Evolutionary conservation across 495 filamentous ascomycete species (phyloP).

Genomic region (Aspergillus nanangensis): DNA sequence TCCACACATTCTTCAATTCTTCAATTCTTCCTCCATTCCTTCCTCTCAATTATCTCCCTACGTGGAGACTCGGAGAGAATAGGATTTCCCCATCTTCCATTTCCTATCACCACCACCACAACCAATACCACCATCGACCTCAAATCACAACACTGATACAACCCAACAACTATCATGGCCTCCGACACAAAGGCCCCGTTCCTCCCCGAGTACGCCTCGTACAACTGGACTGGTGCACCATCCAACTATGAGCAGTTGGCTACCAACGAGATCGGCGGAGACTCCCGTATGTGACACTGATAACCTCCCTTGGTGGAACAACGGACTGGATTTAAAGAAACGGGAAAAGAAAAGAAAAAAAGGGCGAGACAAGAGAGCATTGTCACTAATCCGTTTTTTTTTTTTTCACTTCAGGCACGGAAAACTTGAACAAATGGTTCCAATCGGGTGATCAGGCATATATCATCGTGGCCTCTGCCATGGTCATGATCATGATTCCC

Average conservation of each 20-base stretch:
- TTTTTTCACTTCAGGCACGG: slow-evolving; percentile 48
- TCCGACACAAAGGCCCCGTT: slow-evolving; percentile 21
- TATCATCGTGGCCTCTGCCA: slow-evolving; percentile 86
- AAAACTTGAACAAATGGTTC: slow-evolving; percentile 89
- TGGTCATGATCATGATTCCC: slow-evolving; percentile 90
- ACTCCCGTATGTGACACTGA: slow-evolving; percentile 79
- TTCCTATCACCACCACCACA: too few relatives aligned
- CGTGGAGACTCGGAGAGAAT: too few relatives aligned
- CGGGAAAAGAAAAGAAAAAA: too few relatives aligned
- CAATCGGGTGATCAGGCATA: slow-evolving; percentile 73
- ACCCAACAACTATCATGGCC: slow-evolving; percentile 9
- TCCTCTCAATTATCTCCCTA: too few relatives aligned
- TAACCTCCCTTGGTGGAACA: too few relatives aligned
- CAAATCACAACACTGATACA: too few relatives aligned
- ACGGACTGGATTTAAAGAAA: too few relatives aligned
- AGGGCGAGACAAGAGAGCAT: too few relatives aligned
- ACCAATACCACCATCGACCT: background rate
- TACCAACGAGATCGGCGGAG: slow-evolving; percentile 62
- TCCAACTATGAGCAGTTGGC: slow-evolving; percentile 67
- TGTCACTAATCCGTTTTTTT: slow-evolving; percentile 3
- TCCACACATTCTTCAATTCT: background rate
- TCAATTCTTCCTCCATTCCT: background rate
- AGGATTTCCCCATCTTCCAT: too few relatives aligned
- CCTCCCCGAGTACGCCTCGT: slow-evolving; percentile 53
- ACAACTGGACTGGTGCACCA: slow-evolving; percentile 79